A percentile compares a stretch with the other conserved stretches of the same genome.
Conservation (phyloP, 2,329 filamentous ascomycete genomes). For the Pezicula neosporulosa region DNA sequence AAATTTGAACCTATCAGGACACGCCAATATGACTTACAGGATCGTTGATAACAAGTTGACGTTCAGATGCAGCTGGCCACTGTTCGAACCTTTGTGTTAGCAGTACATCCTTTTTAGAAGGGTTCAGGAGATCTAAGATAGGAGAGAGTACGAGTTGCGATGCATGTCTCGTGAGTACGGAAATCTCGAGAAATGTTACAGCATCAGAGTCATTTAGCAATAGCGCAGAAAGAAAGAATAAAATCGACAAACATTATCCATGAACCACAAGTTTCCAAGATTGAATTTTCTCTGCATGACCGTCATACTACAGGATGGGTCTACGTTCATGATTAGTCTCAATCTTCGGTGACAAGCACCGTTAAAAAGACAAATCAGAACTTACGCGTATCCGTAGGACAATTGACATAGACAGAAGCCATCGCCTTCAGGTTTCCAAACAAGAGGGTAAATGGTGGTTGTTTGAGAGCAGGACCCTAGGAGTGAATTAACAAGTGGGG, state of each 20-base stretch:
- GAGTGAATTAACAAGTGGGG: neutral
- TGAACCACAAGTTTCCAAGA: slow-evolving; percentile 1
- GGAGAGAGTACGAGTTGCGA: too few species aligned
- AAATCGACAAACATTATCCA: neutral
- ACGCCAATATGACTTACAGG: neutral
- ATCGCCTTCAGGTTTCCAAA: neutral
- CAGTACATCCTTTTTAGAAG: too few species aligned
- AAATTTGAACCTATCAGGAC: too few species aligned
- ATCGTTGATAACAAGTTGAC: neutral
- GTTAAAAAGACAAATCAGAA: neutral
- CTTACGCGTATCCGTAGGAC: neutral
- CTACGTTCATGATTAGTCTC: neutral
- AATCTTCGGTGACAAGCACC: neutral
- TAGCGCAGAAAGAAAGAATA: neutral
- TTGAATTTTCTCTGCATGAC: neutral
- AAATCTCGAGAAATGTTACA: neutral
- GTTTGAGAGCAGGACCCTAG: neutral
- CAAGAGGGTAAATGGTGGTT: neutral
- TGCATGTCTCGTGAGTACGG: neutral
- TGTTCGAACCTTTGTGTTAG: too few species aligned
- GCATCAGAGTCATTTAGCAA: neutral
- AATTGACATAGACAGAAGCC: neutral
- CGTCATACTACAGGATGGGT: neutral
- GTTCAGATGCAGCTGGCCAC: neutral
- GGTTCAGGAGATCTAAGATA: too few species aligned